Evolutionary conservation across 371 early-diverging fungal genomes (phyloP).

Genomic region (Entomophthora muscae): DNA sequence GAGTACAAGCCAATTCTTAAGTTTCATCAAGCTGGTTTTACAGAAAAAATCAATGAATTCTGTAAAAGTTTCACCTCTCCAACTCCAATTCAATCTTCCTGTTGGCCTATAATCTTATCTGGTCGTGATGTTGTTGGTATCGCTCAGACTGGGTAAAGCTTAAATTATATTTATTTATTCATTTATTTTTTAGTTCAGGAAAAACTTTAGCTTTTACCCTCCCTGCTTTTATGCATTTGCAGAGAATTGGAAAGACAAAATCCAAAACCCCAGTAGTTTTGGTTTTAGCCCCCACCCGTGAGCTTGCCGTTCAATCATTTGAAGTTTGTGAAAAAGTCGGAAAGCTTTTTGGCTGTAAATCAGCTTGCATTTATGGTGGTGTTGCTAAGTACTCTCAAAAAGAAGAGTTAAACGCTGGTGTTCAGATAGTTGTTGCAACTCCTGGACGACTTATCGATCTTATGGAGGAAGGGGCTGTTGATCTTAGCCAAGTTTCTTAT

Average conservation of each 20-base stretch:
- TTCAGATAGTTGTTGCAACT: slow-evolving; percentile 80
- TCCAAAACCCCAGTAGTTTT: slow-evolving; percentile 43
- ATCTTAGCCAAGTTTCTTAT: slow-evolving; percentile 50
- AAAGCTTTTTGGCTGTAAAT: slow-evolving; percentile 45
- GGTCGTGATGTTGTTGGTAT: slow-evolving; percentile 61
- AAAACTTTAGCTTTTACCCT: slow-evolving; percentile 91
- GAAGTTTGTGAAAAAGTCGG: slow-evolving; percentile 48
- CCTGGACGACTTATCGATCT: slow-evolving; percentile 93
- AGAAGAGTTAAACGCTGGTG: slow-evolving; percentile 34
- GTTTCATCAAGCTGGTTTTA: slow-evolving; percentile 56
- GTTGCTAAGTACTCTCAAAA: slow-evolving; percentile 49
- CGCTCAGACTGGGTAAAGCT: slow-evolving; percentile 59
- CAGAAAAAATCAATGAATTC: slow-evolving; percentile 45
- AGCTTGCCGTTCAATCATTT: slow-evolving; percentile 89
- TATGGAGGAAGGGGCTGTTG: slow-evolving; percentile 50
- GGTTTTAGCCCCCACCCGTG: slow-evolving; percentile 88
- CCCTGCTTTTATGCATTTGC: slow-evolving; percentile 63
- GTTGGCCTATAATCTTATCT: slow-evolving; percentile 57
- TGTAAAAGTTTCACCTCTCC: slow-evolving; percentile 76
- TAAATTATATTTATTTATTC: slow-evolving; percentile 3
- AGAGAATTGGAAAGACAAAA: slow-evolving; percentile 12
- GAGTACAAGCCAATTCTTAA: slow-evolving; percentile 50
- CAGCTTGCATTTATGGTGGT: slow-evolving; percentile 60
- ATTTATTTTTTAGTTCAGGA: slow-evolving; percentile 32
- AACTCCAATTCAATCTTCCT: slow-evolving; percentile 94